Evolutionary conservation across 176 grass and related monocot species (phyloP).

Genomic region (Aegilops speltoides): DNA sequence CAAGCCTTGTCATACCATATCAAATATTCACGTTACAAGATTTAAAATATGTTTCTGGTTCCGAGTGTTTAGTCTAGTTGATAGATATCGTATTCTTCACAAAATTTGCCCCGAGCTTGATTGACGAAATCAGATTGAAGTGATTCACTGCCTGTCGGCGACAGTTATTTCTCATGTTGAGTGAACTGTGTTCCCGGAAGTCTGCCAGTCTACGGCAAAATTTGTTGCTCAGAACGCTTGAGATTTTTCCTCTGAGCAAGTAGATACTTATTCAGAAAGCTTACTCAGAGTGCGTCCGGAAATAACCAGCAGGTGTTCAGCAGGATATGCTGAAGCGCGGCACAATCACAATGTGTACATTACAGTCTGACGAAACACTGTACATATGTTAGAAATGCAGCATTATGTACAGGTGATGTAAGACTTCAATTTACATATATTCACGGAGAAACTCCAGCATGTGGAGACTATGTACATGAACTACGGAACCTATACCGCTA

Average conservation of each 20-base stretch:
- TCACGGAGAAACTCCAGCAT: background rate
- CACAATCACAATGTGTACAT: background rate
- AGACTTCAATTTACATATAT: slow-evolving; percentile 26
- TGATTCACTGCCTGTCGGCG: background rate
- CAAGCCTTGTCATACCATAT: background rate
- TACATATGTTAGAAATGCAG: background rate
- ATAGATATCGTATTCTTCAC: background rate
- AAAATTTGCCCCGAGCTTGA: slow-evolving; percentile 47
- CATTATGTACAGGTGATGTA: slow-evolving; percentile 37
- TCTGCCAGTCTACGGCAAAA: background rate
- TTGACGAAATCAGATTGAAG: slow-evolving; percentile 44
- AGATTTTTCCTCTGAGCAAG: background rate
- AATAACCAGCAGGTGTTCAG: background rate
- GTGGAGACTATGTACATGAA: slow-evolving; percentile 33
- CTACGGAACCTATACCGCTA: slow-evolving; percentile 11
- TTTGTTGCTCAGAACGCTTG: background rate
- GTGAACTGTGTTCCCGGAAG: slow-evolving; percentile 10
- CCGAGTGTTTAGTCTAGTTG: slow-evolving; percentile 3
- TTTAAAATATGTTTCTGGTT: slow-evolving; percentile 15
- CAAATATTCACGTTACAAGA: slow-evolving; percentile 31
- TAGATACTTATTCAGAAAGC: background rate
- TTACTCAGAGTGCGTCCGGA: background rate
- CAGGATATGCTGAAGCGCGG: background rate
- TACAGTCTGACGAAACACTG: background rate
- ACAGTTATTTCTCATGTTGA: background rate